Evolutionary conservation across 164 flowering plant genomes (phyloP), one percentile per base, ranked within the genome.

Genomic region (Stephania cephalantha): DNA sequence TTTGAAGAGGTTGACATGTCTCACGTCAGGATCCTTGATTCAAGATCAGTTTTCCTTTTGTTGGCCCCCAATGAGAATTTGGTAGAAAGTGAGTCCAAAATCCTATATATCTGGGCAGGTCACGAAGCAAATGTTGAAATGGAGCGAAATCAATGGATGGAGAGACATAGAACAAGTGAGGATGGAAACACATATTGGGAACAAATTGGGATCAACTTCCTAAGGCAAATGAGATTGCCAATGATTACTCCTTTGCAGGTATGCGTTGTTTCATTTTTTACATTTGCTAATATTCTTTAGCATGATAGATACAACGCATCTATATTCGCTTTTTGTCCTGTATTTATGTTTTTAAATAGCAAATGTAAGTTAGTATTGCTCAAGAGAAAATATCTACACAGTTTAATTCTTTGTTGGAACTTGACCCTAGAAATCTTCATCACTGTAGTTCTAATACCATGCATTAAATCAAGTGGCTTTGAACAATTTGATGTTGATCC

Each of bases 41-140:
- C 87, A 71, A 75, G 76, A 71, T 84, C 86, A 3, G 85, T 82
- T 46, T 86, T 84, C 75, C 78, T 89, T 42, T 68, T 86, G 80
- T 75, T 82, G 20, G 76, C 76, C 45, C 78, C 79, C 45, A 75
- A 68, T 63, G 48, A 30, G 67, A 78, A 70, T 25, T 64, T 74
- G 58, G 83, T 66, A 53, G 66, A 68, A 70, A 76, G 46, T 46
- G 78, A 52, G 69, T 61, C 73, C 75, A 50, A 69, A 29, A 70
- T 70, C 73, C 64, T 88, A 22, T 88, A 81, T 76, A 46, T 89
- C 45, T 87, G 91, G 90, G 75, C 83, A 68, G 90, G 90, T 35
- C 52, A 81, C 68, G 75, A 82, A 65, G 69, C 74, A 71, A 42
- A 72, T 58, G 18, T 42, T 74, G 78, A 82, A 17, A 64, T 80